A percentile compares a stretch with the other conserved stretches of the same genome.
Evolutionary conservation across 1,284 basidiomycete species (phyloP).

Genomic region (Pyrrhoderma noxium): DNA sequence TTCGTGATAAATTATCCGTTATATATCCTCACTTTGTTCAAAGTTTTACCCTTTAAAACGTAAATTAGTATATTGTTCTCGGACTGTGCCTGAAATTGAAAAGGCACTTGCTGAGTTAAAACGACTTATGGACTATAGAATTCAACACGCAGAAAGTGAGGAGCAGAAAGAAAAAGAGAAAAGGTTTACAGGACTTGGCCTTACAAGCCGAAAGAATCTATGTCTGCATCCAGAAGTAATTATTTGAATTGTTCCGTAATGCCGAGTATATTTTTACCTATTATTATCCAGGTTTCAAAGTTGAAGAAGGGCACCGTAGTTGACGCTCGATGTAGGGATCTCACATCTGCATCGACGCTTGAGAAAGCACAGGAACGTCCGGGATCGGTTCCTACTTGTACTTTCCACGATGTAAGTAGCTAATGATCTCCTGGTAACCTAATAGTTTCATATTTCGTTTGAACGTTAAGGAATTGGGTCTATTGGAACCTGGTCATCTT

Average conservation of each 20-base stretch:
- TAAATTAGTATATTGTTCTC: constrained; percentile 98
- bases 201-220: constrained; percentile 95
- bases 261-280: not conserved
- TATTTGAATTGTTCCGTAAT: not conserved
- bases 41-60: constrained; percentile 89
- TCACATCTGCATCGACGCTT: constrained; percentile 83
- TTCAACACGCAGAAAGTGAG: constrained; percentile 58
- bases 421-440: not conserved
- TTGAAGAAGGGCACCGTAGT: constrained; percentile 99
- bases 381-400: constrained; percentile 88
- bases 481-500: constrained; percentile 78
- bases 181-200: constrained; percentile 82
- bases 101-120: constrained; percentile 97
- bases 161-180: constrained; percentile 76
- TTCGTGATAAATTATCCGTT: too few relatives aligned
- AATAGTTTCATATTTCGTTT: constrained; percentile 5
- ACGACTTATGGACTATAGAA: constrained; percentile 87
- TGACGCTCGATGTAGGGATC: constrained; percentile 93
- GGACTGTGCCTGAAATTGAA: constrained; percentile 99
- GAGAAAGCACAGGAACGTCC: constrained; percentile 85
- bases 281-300: constrained; percentile 68
- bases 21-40: too few relatives aligned
- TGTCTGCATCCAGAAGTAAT: constrained; percentile 92
- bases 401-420: constrained; percentile 86
- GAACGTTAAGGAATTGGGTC: constrained; percentile 61